Percentiles rank a stretch among this genome's conserved stretches.
phyloP scores from a whole-genome alignment of 2,329 filamentous ascomycete species.

The Beauveria caledonica region DNA sequence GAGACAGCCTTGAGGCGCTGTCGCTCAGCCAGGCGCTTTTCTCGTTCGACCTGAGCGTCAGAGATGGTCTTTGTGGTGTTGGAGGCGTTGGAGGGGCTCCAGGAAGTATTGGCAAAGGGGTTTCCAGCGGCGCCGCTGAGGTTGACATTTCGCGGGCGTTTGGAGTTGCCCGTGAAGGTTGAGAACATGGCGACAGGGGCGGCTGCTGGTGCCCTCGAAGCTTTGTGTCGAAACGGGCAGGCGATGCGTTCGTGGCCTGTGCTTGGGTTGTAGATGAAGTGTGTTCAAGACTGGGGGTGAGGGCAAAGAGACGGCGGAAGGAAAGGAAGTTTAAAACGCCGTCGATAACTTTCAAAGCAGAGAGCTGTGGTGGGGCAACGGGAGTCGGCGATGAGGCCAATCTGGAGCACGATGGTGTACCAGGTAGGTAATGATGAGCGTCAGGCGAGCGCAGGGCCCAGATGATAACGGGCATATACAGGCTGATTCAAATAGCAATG shows the following conservation, averaged over 20 bases:
- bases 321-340: neutral
- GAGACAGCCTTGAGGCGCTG: constrained; percentile 66
- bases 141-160: constrained; percentile 85
- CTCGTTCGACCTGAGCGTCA: constrained; percentile 78
- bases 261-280: neutral
- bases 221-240: neutral
- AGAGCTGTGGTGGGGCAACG: constrained; percentile 8
- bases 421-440: too few species aligned
- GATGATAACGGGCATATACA: too few species aligned
- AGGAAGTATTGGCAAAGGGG: constrained; percentile 61
- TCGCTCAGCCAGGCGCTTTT: constrained; percentile 71
- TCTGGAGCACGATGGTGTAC: neutral
- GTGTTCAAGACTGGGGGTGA: neutral
- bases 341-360: neutral
- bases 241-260: neutral
- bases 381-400: constrained; percentile 4
- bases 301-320: neutral
- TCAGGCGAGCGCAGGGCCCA: too few species aligned
- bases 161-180: constrained; percentile 81
- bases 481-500: too few species aligned
- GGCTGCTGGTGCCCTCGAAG: neutral
- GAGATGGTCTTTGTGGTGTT: constrained; percentile 71
- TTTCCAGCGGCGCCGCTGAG: constrained; percentile 78
- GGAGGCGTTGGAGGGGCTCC: constrained; percentile 47
- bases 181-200: constrained; percentile 60